These are phyloP conservation scores for Metarhizium guizhouense DNA, from an alignment of 2,329 filamentous ascomycete genomes.

Conservation along the genomic window DNA sequence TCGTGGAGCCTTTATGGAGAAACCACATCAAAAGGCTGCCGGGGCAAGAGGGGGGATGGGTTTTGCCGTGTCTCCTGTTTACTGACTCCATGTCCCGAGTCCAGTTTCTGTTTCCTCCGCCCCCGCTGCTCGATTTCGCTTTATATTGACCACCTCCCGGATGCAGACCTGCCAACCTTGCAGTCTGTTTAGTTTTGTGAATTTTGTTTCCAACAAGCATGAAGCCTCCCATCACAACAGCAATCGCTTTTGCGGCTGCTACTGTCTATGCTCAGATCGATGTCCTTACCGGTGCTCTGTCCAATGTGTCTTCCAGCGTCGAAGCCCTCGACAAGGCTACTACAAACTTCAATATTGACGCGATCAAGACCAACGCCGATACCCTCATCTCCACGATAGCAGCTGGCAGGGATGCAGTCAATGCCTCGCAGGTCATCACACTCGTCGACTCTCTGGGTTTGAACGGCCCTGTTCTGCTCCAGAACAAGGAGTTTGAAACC, in stretches of 20 bases:
- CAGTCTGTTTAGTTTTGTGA: background rate
- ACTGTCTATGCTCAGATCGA: background rate
- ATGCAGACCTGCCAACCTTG: background rate
- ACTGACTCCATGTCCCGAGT: background rate
- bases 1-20: background rate
- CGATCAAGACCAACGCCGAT: background rate
- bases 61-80: no score
- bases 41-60: background rate
- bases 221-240: background rate
- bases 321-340: background rate
- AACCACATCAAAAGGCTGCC: background rate
- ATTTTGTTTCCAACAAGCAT: background rate
- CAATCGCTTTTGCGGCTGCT: background rate
- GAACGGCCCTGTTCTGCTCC: background rate
- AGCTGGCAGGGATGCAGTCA: background rate
- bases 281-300: background rate
- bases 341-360: background rate
- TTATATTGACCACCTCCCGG: background rate
- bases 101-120: background rate
- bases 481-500: background rate
- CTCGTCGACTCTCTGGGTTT: background rate
- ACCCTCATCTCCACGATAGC: background rate
- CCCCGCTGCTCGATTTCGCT: background rate
- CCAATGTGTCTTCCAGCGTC: background rate
- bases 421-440: background rate